Base-by-base conservation (phyloP, 768 basidiomycete genomes). In the Podaxis sp. region DNA sequence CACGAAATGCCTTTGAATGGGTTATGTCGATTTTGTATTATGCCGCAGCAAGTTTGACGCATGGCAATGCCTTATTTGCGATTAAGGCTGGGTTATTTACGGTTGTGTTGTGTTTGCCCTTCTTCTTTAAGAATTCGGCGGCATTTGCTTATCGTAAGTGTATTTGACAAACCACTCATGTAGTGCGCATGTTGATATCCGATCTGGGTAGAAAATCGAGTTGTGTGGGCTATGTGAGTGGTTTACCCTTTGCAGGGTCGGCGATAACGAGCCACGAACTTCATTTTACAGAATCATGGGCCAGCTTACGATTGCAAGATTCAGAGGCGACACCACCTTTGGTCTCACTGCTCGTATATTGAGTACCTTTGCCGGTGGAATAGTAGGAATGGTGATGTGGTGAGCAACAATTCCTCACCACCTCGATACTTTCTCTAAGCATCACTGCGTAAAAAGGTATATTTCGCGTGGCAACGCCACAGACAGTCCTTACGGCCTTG, bases 261-360 rank as follows among this genome's bases (percentile, higher is more conserved):
- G n/a, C 55, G 7, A 40, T 28, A 57, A 0, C 16, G 11, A 2
- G 6, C 57, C 13, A 57, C 50, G 36, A 16, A 14, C 2, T 44
- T 59, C 32, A 46, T 32, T n/a, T 5, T 1, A 16, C 58, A 89
- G 87, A 16, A 79, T 91, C 67, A 90, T 91, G 86, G 89, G 83
- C 0, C 90, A 91, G 65, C 73, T 90, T 5, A 88, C 88, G 0
- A 70, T 90, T 0, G 76, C 86, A 7, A 82, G 89, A 16, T 91
- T 90, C 67, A 79, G 87, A 47, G 90, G 90, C 0, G 90, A 93
- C 55, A 93, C 90, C 0, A 79, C 82, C 0, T 88, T 88, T 61
- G 87, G 82, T 1, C 77, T 90, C 13, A 72, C 84, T 3, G 76
- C 82, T 0, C 81, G 90, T 59, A 78, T 90, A 23, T 38, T 80